phyloP scores from a whole-genome alignment of 208 protist species.

The Trypanosomatidae sp. region DNA sequence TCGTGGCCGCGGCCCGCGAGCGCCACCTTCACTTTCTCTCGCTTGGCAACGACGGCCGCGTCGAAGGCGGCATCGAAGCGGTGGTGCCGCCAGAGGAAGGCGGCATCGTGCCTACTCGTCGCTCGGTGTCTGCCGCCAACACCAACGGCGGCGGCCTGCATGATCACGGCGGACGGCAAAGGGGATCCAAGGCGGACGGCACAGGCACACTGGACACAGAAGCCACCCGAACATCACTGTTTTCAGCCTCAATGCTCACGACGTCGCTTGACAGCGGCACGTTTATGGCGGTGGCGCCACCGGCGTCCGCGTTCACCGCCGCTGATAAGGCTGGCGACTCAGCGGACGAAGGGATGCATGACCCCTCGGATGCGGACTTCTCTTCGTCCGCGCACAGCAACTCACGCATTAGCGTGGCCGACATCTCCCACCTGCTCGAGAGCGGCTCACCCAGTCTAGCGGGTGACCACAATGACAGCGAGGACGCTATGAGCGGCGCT shows the following conservation, averaged over 20 bases:
- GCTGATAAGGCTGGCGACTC: background rate
- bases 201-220: background rate
- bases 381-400: conserved; percentile 31
- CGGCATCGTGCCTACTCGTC: conserved; percentile 27
- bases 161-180: background rate
- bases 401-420: conserved; percentile 56
- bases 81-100: conserved; percentile 61
- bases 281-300: background rate
- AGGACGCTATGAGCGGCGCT: background rate
- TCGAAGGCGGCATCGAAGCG: conserved; percentile 47
- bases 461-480: conserved; percentile 11
- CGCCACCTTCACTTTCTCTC: conserved; percentile 57
- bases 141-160: background rate
- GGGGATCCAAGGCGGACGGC: background rate
- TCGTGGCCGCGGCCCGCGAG: conserved; percentile 33
- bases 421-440: conserved; percentile 44
- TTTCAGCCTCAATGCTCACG: conserved; percentile 14
- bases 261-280: conserved; percentile 14
- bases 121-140: background rate
- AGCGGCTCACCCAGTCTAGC: conserved; percentile 16
- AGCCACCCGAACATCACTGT: conserved; percentile 3
- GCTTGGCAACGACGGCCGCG: conserved; percentile 64
- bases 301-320: background rate
- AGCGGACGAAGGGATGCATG: background rate
- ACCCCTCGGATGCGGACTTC: conserved; percentile 4